Evolutionary conservation across 73 alveolate genomes (phyloP).

Genomic region (Paramecium tetraurelia): DNA sequence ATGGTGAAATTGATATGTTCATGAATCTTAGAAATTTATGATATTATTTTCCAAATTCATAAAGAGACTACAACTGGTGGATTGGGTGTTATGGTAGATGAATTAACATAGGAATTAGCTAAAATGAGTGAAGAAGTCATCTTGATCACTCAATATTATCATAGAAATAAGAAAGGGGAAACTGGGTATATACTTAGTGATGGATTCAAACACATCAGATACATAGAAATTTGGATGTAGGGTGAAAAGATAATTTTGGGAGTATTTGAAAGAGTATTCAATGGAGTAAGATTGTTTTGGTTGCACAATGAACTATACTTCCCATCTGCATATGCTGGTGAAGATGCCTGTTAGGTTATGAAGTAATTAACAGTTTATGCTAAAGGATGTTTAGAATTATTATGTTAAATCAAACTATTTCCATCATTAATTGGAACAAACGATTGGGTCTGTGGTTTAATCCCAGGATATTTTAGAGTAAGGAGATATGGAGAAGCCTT

Average conservation of each 20-base stretch:
- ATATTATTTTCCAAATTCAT: constrained; percentile 67
- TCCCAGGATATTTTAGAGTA: constrained; percentile 93
- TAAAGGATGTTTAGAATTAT: constrained; percentile 91
- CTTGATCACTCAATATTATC: constrained; percentile 96
- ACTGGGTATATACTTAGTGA: constrained; percentile 86
- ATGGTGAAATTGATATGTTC: constrained; percentile 74
- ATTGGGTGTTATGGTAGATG: constrained; percentile 98
- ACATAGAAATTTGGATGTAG: constrained; percentile 79
- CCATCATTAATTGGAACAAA: constrained; percentile 93
- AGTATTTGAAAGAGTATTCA: constrained; percentile 88
- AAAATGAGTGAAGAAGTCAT: constrained; percentile 89
- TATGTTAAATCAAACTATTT: constrained; percentile 76
- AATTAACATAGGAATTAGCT: constrained; percentile 89
- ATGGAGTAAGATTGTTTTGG: constrained; percentile 90
- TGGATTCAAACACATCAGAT: constrained; percentile 78
- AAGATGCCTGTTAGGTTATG: constrained; percentile 57
- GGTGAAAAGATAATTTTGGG: constrained; percentile 79
- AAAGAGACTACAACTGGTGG: constrained; percentile 97
- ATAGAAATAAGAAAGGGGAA: constrained; percentile 82
- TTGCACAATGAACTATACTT: constrained; percentile 86
- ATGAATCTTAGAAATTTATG: constrained; percentile 77
- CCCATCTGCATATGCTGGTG: constrained; percentile 95
- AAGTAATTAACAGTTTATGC: constrained; percentile 79
- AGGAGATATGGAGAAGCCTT: constrained; percentile 91
- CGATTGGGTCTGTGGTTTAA: constrained; percentile 98